phyloP scores from a whole-genome alignment of 1,139 yeast species.

The Hansenula anomala region DNA sequence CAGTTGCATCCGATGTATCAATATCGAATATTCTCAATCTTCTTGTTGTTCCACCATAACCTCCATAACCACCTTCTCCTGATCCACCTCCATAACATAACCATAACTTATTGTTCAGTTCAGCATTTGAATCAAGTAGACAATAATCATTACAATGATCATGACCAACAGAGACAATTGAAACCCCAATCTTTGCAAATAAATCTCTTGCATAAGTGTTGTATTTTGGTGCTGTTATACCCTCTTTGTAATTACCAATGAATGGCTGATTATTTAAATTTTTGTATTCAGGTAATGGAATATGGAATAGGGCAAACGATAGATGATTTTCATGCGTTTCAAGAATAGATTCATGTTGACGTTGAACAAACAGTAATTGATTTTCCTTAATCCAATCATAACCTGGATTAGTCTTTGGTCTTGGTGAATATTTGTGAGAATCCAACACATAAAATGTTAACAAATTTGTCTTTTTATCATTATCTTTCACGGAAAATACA shows the following conservation, averaged over 20 bases:
- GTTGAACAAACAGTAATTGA: conserved; percentile 59
- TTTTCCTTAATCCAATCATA: conserved; percentile 82
- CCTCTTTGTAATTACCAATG: conserved; percentile 65
- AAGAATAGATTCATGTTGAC: conserved; percentile 31
- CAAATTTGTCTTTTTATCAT: conserved; percentile 36
- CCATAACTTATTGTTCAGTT: conserved; percentile 53
- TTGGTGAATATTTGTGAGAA: conserved; percentile 66
- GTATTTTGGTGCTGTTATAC: conserved; percentile 69
- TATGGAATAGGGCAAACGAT: conserved; percentile 90
- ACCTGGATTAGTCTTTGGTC: conserved; percentile 64
- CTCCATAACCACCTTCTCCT: conserved; percentile 95
- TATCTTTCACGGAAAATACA: conserved; percentile 44
- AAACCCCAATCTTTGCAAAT: conserved; percentile 60
- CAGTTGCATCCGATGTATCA: conserved; percentile 46
- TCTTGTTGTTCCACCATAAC: conserved; percentile 80
- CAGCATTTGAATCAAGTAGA: conserved; percentile 38
- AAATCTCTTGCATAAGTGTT: conserved; percentile 61
- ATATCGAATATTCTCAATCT: conserved; percentile 69
- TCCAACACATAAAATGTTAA: conserved; percentile 73
- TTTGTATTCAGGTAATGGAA: conserved; percentile 82
- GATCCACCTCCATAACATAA: conserved; percentile 90
- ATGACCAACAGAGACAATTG: conserved; percentile 80
- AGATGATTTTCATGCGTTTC: conserved; percentile 43
- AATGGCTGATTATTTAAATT: conserved; percentile 32
- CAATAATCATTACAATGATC: conserved; percentile 95